Percentiles rank a stretch among this genome's conserved stretches.
These are phyloP conservation scores for Coemansia sp. DNA, from an alignment of 192 early-diverging fungal genomes.

Conservation along the genomic window DNA sequence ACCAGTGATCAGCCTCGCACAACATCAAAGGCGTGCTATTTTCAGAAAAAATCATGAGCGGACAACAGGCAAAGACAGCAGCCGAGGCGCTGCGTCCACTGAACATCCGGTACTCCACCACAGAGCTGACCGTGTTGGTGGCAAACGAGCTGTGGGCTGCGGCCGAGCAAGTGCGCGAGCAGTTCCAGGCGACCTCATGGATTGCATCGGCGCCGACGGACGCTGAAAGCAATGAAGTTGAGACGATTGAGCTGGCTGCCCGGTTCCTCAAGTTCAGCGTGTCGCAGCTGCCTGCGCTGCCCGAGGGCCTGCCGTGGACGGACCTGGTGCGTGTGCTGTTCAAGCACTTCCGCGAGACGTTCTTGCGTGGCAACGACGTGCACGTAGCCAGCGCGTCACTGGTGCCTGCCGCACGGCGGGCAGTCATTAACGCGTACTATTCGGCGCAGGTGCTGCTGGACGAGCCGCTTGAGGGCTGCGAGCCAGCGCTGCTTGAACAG, in stretches of 20 bases:
- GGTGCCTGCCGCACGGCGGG: slow-evolving; percentile 56
- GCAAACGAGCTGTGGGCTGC: slow-evolving; percentile 84
- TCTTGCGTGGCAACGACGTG: slow-evolving; percentile 79
- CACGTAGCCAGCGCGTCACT: slow-evolving; percentile 71
- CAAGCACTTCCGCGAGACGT: slow-evolving; percentile 68
- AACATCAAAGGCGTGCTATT: not conserved
- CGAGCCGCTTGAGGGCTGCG: slow-evolving; percentile 8
- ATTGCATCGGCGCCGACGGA: slow-evolving; percentile 44
- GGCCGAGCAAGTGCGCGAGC: slow-evolving; percentile 82
- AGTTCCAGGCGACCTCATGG: slow-evolving; percentile 57
- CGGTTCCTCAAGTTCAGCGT: slow-evolving; percentile 71
- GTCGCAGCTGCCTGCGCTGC: slow-evolving; percentile 37
- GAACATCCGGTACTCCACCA: slow-evolving; percentile 72
- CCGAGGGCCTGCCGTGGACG: slow-evolving; percentile 58
- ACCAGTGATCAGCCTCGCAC: not conserved
- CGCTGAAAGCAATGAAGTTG: slow-evolving; percentile 60
- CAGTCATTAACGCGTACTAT: slow-evolving; percentile 77
- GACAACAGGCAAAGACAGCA: slow-evolving; percentile 39
- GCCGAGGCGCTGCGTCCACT: slow-evolving; percentile 68
- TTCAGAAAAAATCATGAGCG: slow-evolving; percentile 27
- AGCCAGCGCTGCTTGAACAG: slow-evolving; percentile 70
- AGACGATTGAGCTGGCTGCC: slow-evolving; percentile 70
- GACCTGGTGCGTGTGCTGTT: slow-evolving; percentile 72
- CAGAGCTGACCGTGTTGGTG: slow-evolving; percentile 79
- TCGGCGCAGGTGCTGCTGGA: slow-evolving; percentile 66